These are phyloP conservation scores for Metschnikowia corniflorae DNA, from an alignment of 805 yeast genomes.

Conservation along the genomic window DNA sequence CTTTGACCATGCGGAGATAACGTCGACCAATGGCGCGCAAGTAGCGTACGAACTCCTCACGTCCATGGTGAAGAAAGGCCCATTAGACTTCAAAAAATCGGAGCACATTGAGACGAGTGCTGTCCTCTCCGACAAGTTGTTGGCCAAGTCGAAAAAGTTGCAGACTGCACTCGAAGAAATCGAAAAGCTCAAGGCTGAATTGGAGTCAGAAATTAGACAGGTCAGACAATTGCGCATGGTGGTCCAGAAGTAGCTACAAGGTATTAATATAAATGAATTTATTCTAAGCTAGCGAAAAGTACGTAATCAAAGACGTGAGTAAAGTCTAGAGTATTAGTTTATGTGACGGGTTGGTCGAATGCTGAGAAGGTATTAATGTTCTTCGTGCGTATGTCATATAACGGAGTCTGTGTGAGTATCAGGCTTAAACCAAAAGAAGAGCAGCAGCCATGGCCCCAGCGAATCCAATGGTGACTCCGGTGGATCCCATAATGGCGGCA, in stretches of 20 bases:
- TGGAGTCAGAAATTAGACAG: slow-evolving; percentile 9
- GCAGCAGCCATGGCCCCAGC: slow-evolving; percentile 51
- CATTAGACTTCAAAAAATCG: slow-evolving; percentile 14
- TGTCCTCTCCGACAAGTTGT: background rate
- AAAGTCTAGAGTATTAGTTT: no score
- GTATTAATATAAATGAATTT: no score
- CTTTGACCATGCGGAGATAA: slow-evolving; percentile 61
- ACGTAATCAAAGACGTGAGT: no score
- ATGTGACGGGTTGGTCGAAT: no score
- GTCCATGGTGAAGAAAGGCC: slow-evolving; percentile 65
- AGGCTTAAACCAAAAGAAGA: slow-evolving; percentile 36
- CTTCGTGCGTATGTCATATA: no score
- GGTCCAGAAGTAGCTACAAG: slow-evolving; percentile 4
- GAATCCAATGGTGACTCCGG: slow-evolving; percentile 27
- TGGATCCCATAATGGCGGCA: slow-evolving; percentile 18
- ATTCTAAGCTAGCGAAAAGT: no score
- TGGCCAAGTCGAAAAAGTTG: background rate
- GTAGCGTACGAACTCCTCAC: slow-evolving; percentile 68
- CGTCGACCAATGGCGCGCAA: slow-evolving; percentile 69
- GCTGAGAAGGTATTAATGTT: no score
- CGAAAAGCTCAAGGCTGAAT: slow-evolving; percentile 9
- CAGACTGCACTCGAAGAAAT: slow-evolving; percentile 9
- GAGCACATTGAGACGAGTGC: background rate
- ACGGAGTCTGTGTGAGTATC: no score
- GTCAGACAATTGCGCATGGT: slow-evolving; percentile 6